Evolutionary conservation across 441 rosid genomes (phyloP).

Genomic region (Adansonia madagascariensis): DNA sequence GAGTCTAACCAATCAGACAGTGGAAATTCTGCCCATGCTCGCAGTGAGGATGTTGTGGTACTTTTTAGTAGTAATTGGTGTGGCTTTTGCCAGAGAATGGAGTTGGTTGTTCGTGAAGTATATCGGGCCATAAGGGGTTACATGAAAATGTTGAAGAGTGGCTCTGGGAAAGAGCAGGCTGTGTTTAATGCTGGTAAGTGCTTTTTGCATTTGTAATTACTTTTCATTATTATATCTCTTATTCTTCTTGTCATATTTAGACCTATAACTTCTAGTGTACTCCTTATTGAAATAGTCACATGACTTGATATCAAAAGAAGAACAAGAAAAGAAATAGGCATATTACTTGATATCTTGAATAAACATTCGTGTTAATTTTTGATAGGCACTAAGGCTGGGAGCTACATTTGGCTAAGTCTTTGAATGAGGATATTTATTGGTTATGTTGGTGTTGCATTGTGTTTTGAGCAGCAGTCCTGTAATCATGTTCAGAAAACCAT

Average conservation of each 20-base stretch:
- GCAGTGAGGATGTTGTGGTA: slow-evolving; percentile 83
- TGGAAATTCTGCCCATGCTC: slow-evolving; percentile 40
- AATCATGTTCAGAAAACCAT: slow-evolving; percentile 13
- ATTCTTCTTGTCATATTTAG: slow-evolving; percentile 21
- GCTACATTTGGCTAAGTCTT: not conserved
- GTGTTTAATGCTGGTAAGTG: slow-evolving; percentile 49
- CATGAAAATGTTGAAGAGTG: slow-evolving; percentile 46
- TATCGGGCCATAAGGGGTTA: slow-evolving; percentile 67
- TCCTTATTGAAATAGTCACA: not conserved
- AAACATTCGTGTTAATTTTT: not conserved
- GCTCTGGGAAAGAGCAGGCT: slow-evolving; percentile 43
- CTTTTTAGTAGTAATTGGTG: slow-evolving; percentile 88
- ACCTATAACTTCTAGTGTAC: slow-evolving; percentile 11
- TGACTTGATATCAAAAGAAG: not conserved
- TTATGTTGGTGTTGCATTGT: not conserved
- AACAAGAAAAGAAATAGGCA: not conserved
- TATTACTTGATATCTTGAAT: not conserved
- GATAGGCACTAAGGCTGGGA: not conserved
- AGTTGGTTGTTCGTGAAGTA: slow-evolving; percentile 83
- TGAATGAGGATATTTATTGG: not conserved
- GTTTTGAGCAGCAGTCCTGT: slow-evolving; percentile 3
- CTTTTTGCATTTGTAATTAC: slow-evolving; percentile 23
- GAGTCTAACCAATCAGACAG: slow-evolving; percentile 55
- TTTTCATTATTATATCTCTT: slow-evolving; percentile 17
- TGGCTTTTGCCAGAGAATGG: slow-evolving; percentile 98